These are phyloP conservation scores for Westerdykella sp. DNA, from an alignment of 2,329 filamentous ascomycete genomes.

Conservation along the genomic window DNA sequence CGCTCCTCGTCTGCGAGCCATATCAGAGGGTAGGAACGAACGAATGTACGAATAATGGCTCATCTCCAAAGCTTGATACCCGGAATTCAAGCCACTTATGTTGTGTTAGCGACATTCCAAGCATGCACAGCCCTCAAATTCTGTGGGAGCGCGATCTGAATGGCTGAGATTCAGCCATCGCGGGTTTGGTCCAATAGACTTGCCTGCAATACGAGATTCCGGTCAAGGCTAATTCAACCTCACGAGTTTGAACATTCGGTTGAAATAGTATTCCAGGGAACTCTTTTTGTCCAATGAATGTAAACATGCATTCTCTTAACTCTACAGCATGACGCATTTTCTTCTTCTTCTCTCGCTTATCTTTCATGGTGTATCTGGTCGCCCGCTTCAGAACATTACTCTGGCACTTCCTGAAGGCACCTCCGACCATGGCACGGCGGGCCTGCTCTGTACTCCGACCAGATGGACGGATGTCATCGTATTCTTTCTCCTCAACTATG, in stretches of 20 bases:
- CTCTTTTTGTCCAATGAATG: neutral
- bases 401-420: conserved; percentile 12
- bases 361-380: neutral
- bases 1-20: no score
- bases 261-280: neutral
- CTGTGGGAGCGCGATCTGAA: no score
- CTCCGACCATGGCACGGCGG: conserved; percentile 13
- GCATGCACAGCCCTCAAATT: no score
- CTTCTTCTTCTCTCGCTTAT: neutral
- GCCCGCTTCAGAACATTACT: conserved; percentile 15
- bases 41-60: no score
- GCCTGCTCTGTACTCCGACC: conserved; percentile 20
- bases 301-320: neutral
- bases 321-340: no score
- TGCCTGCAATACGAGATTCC: neutral
- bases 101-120: no score
- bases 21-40: no score
- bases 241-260: neutral
- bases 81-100: no score
- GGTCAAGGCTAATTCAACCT: conserved; percentile 5
- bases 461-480: conserved; percentile 19
- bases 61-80: no score
- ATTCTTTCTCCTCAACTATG: conserved; percentile 35
- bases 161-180: conserved; percentile 5
- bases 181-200: no score